phyloP scores from a whole-genome alignment of 78 protist species.

The slime mould (Dictyostelium discoideum) region DNA sequence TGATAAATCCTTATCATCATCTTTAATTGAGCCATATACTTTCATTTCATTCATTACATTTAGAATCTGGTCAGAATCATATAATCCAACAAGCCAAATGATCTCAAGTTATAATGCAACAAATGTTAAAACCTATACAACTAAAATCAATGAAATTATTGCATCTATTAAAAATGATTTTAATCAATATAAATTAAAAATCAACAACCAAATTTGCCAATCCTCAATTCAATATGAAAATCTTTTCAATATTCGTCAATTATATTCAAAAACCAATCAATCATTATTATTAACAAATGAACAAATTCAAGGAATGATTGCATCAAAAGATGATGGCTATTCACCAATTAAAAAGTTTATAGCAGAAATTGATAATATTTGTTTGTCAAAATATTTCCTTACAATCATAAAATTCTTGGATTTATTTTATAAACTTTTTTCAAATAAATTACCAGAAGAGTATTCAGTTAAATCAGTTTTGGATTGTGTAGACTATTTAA shows the following conservation, averaged over 20 bases:
- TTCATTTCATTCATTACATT: not conserved
- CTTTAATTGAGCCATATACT: not conserved
- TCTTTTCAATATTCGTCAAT: not conserved
- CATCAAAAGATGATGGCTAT: not conserved
- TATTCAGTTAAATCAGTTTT: not conserved
- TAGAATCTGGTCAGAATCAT: conserved; percentile 10
- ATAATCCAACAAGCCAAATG: not conserved
- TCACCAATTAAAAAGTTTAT: not conserved
- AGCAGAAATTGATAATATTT: not conserved
- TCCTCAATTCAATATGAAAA: not conserved
- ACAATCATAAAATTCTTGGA: not conserved
- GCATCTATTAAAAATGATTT: not conserved
- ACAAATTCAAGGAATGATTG: not conserved
- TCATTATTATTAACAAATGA: not conserved
- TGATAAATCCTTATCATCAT: not conserved
- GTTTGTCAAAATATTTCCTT: not conserved
- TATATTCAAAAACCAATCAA: not conserved
- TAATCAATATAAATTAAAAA: not conserved
- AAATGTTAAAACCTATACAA: not conserved
- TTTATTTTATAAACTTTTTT: not conserved
- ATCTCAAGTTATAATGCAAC: not conserved
- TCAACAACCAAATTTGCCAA: not conserved
- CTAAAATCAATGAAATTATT: not conserved
- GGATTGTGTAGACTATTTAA: not conserved
- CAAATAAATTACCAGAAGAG: not conserved